Percentiles rank a stretch among this genome's conserved stretches.
phyloP scores from a whole-genome alignment of 495 filamentous ascomycete genomes.

The Hypoxylon trugodes region DNA sequence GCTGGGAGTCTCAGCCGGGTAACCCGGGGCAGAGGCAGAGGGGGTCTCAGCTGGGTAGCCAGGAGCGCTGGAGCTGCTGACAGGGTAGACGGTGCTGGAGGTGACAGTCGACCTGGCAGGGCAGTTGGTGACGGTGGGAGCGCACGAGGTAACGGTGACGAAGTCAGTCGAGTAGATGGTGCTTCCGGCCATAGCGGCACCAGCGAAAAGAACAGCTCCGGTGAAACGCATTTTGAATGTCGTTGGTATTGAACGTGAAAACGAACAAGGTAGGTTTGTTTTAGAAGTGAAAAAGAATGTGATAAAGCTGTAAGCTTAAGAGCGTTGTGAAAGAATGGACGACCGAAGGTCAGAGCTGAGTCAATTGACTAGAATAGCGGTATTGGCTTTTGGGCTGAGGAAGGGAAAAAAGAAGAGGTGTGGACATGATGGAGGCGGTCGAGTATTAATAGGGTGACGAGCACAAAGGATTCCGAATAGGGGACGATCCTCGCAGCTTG shows the following conservation, averaged over 20 bases:
- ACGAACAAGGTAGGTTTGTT: conserved; percentile 39
- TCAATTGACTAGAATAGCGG: conserved; percentile 53
- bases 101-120: conserved; percentile 55
- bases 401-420: conserved; percentile 49
- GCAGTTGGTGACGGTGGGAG: conserved; percentile 61
- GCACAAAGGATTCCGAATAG: conserved; percentile 44
- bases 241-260: conserved; percentile 45
- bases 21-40: conserved; percentile 23
- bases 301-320: conserved; percentile 53
- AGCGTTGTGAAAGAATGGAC: conserved; percentile 64
- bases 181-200: conserved; percentile 57
- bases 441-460: conserved; percentile 53
- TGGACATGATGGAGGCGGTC: conserved; percentile 43
- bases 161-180: conserved; percentile 65
- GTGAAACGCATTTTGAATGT: conserved; percentile 66
- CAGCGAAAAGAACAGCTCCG: conserved; percentile 59
- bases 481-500: conserved; percentile 41
- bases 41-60: neutral
- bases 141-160: conserved; percentile 65
- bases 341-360: conserved; percentile 65
- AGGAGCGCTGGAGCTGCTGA: conserved; percentile 35
- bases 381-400: conserved; percentile 62
- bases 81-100: conserved; percentile 49
- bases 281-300: conserved; percentile 49
- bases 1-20: neutral